Evolutionary conservation across 495 filamentous ascomycete species (phyloP).

Genomic region (Aspergillus cavernicola): DNA sequence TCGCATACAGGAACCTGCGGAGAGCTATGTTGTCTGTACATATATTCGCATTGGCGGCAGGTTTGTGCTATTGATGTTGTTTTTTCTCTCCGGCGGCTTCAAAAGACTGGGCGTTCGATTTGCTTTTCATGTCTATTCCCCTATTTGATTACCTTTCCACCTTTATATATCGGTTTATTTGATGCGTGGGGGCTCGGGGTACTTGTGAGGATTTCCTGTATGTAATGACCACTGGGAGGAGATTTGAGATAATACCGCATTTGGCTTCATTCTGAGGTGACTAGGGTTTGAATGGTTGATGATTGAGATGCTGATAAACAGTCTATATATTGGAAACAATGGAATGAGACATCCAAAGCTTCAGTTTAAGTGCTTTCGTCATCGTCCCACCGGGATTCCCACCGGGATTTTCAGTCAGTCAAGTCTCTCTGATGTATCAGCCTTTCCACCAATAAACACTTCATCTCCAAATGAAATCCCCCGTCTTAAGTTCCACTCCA

Average conservation of each 20-base stretch:
- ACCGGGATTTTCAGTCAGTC: not conserved
- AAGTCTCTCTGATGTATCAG: not conserved
- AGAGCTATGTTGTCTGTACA: slow-evolving; percentile 23
- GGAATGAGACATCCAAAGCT: slow-evolving; percentile 3
- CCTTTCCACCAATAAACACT: slow-evolving; percentile 19
- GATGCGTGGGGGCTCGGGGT: slow-evolving; percentile 15
- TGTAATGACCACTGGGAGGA: slow-evolving; percentile 13
- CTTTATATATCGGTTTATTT: slow-evolving; percentile 20
- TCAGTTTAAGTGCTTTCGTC: not conserved
- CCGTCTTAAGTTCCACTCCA: too few relatives aligned
- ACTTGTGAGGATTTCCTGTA: slow-evolving; percentile 18
- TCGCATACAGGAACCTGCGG: slow-evolving; percentile 19
- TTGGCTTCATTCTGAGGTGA: slow-evolving; percentile 12
- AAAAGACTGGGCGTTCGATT: slow-evolving; percentile 10
- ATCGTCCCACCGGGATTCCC: too few relatives aligned
- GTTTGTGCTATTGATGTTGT: slow-evolving; percentile 11
- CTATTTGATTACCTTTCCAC: slow-evolving; percentile 12
- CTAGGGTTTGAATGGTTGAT: not conserved
- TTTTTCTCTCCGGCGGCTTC: slow-evolving; percentile 7
- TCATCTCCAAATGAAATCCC: not conserved
- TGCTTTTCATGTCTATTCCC: not conserved
- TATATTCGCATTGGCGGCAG: slow-evolving; percentile 29
- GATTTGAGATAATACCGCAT: slow-evolving; percentile 18
- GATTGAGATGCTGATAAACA: not conserved
- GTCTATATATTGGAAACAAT: slow-evolving; percentile 8